Conservation (phyloP, 2,329 filamentous ascomycete genomes). For the Cercospora janseana region DNA sequence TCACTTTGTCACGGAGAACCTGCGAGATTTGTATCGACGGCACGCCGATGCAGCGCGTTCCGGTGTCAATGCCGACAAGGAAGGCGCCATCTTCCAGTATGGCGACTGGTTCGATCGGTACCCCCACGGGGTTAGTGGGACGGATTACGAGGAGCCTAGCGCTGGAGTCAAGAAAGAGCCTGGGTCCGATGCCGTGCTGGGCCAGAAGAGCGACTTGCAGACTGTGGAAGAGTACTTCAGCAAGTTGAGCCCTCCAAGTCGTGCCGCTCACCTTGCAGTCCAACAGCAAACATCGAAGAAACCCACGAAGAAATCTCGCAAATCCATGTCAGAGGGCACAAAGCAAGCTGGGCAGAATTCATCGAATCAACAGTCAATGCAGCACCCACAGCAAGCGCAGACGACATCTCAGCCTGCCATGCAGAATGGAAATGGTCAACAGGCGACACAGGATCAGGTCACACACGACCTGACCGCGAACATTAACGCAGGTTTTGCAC, state of each 20-base stretch:
- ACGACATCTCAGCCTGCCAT: background rate
- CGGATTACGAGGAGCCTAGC: conserved; percentile 74
- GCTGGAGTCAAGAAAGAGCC: conserved; percentile 67
- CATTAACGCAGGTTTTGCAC: conserved; percentile 33
- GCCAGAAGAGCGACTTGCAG: conserved; percentile 85
- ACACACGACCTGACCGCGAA: conserved; percentile 27
- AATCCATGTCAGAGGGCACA: conserved; percentile 32
- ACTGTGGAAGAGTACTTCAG: conserved; percentile 94
- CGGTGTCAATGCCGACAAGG: conserved; percentile 50
- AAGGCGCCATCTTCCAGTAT: conserved; percentile 77
- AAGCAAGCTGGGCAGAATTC: conserved; percentile 16
- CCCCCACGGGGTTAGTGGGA: conserved; percentile 82
- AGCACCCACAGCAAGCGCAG: conserved; percentile 26
- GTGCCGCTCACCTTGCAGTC: conserved; percentile 33
- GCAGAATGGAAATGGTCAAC: background rate
- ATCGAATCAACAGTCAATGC: conserved; percentile 24
- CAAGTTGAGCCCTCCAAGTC: conserved; percentile 63
- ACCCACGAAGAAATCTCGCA: conserved; percentile 32
- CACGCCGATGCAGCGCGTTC: conserved; percentile 78
- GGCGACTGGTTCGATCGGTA: conserved; percentile 97
- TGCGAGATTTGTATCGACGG: conserved; percentile 81
- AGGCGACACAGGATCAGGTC: conserved; percentile 19
- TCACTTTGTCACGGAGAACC: conserved; percentile 89
- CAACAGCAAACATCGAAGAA: conserved; percentile 37
- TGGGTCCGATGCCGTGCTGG: conserved; percentile 82